Evolutionary conservation across 2,329 filamentous ascomycete species (phyloP).

Genomic region (Diaporthe sp.): DNA sequence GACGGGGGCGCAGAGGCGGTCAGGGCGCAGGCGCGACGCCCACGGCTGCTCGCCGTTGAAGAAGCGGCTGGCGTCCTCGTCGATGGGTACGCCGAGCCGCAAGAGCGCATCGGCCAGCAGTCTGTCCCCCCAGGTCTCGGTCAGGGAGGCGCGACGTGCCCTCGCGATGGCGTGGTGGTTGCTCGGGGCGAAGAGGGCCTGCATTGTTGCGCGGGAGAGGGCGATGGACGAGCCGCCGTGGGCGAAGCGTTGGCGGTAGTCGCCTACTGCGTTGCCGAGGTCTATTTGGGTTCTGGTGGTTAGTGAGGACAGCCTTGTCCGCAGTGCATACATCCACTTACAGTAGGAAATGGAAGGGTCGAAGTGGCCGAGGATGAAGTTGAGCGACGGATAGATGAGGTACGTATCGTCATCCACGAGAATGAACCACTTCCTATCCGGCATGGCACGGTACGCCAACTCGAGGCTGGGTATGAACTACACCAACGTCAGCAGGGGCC

Average conservation of each 20-base stretch:
- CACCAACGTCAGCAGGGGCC: not conserved
- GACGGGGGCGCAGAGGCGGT: conserved; percentile 66
- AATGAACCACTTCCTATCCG: conserved; percentile 71
- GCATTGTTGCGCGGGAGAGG: conserved; percentile 65
- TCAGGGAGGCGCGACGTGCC: conserved; percentile 63
- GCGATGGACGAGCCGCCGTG: conserved; percentile 69
- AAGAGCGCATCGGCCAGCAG: conserved; percentile 68
- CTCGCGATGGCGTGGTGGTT: conserved; percentile 55
- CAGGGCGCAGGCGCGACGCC: conserved; percentile 62
- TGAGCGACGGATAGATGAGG: conserved; percentile 63
- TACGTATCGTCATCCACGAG: conserved; percentile 72
- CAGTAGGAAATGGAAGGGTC: conserved; percentile 61
- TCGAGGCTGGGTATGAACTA: conserved; percentile 70
- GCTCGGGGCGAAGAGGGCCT: conserved; percentile 57
- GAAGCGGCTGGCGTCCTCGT: conserved; percentile 66
- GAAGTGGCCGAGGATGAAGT: conserved; percentile 63
- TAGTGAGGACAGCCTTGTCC: not conserved
- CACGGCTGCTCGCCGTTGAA: conserved; percentile 69
- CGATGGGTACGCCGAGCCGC: conserved; percentile 66
- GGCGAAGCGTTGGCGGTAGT: conserved; percentile 68
- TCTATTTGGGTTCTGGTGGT: conserved; percentile 44
- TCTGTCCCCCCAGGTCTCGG: conserved; percentile 67
- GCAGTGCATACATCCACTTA: not conserved
- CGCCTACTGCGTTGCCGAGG: conserved; percentile 70
- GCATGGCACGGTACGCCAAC: conserved; percentile 64